Evolutionary conservation across 2,329 filamentous ascomycete genomes (phyloP), one percentile per base, ranked within the genome.

Genomic region (Zymoseptoria tritici): DNA sequence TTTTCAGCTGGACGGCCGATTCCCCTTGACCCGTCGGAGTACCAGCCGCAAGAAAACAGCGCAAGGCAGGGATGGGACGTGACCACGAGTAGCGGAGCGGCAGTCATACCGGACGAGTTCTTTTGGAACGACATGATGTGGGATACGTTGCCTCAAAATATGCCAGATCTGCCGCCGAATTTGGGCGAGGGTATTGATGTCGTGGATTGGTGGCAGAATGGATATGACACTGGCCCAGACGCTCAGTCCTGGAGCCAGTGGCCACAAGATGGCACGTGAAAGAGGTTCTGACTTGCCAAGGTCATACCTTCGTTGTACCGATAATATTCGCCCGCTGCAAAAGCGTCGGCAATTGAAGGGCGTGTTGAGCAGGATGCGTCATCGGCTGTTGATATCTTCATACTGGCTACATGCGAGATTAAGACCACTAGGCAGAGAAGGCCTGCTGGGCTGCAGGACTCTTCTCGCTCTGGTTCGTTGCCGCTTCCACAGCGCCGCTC

Each of bases 121-220:
- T 46, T 46, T 19, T 67, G 65, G 65, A 60, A 67, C 42, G 64
- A 64, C 11, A 66, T 67, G 65, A 64, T 66, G 64, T 66, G 65
- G 64, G 64, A 67, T 49, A 61, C 65, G 2, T 62, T 60, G 11
- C 61, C 61, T 22, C 54, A 22, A 4, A 59, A 63, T 21, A 51
- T 64, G 55, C 60, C 60, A 52, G 57, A 64, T 22, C 13, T 46
- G 36, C 53, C 42, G 54, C 51, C 60, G 4, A 62, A 57, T 26
- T 56, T 60, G 9, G 57, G 56, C 5, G 60, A 58, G 16, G 57
- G 58, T 50, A 56, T 57, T 4, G 59, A 60, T 50, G 50, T 42
- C 5, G 62, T 64, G 5, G 64, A 62, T 59, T 66, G 62, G 64
- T 56, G 53, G 26, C 61, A 58, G 36, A 36, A 26, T 46, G 24